phyloP scores from a whole-genome alignment of 2,329 filamentous ascomycete species.

The Aspergillus sp. region DNA sequence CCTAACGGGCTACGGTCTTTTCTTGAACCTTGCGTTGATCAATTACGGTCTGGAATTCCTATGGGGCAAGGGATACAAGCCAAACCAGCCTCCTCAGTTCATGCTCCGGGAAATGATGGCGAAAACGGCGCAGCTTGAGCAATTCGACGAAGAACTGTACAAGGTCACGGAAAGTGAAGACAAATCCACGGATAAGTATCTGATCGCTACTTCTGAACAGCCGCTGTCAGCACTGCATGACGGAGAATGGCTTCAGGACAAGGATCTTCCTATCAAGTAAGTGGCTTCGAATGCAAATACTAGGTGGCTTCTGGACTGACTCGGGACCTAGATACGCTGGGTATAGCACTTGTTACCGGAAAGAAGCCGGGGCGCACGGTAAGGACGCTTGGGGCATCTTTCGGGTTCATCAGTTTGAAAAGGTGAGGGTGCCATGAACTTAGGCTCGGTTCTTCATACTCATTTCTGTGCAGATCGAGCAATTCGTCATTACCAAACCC shows the following conservation, averaged over 20 bases:
- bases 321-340: constrained; percentile 64
- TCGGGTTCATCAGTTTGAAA: constrained; percentile 97
- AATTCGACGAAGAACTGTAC: constrained; percentile 98
- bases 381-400: constrained; percentile 98
- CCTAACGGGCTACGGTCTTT: constrained; percentile 83
- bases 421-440: constrained; percentile 49
- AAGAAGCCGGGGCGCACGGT: constrained; percentile 88
- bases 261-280: constrained; percentile 84
- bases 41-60: constrained; percentile 95
- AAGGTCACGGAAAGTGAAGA: constrained; percentile 86
- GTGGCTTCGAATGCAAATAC: constrained; percentile 2
- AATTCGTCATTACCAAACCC: constrained; percentile 77
- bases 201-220: constrained; percentile 87
- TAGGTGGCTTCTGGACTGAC: constrained; percentile 9
- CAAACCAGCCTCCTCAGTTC: constrained; percentile 86
- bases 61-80: constrained; percentile 73
- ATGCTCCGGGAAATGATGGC: constrained; percentile 96
- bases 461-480: constrained; percentile 57
- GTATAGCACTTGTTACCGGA: constrained; percentile 92
- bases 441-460: background rate
- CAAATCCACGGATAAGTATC: constrained; percentile 80
- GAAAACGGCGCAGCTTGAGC: constrained; percentile 94
- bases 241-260: constrained; percentile 85
- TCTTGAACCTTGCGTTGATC: constrained; percentile 87
- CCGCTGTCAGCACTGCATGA: constrained; percentile 90